A percentile compares a stretch with the other conserved stretches of the same genome.
phyloP scores from a whole-genome alignment of 2,329 filamentous ascomycete genomes.

The Massarina eburnea region DNA sequence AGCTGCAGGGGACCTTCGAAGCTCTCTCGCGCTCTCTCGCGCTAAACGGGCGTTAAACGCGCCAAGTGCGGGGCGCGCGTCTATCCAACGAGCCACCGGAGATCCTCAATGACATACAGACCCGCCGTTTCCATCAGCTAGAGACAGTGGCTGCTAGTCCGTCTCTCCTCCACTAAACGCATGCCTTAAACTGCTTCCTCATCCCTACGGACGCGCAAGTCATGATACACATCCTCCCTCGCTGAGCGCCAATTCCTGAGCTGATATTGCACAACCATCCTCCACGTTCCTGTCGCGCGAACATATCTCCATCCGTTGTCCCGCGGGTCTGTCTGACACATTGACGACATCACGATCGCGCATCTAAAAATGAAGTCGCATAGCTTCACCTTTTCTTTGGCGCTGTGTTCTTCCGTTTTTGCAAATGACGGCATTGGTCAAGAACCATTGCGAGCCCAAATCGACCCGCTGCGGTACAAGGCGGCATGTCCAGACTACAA shows the following conservation, averaged over 20 bases:
- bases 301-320: neutral
- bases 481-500: slow-evolving; percentile 68
- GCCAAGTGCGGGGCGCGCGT: too few relatives aligned
- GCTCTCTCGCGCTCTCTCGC: too few relatives aligned
- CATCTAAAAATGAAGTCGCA: slow-evolving; percentile 18
- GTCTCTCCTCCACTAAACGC: neutral
- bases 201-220: slow-evolving; percentile 1
- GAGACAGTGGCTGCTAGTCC: too few relatives aligned
- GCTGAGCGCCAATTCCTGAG: slow-evolving; percentile 11
- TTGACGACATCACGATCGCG: neutral
- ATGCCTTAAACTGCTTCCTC: neutral
- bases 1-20: too few relatives aligned
- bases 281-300: neutral
- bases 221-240: slow-evolving; percentile 18
- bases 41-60: too few relatives aligned
- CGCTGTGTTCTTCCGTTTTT: slow-evolving; percentile 9
- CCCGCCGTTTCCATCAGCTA: too few relatives aligned
- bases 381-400: slow-evolving; percentile 11
- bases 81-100: too few relatives aligned
- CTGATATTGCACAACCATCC: neutral
- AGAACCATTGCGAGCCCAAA: slow-evolving; percentile 29
- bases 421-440: slow-evolving; percentile 22
- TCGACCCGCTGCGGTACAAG: slow-evolving; percentile 39
- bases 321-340: neutral
- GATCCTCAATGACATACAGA: too few relatives aligned